phyloP scores from a whole-genome alignment of 164 flowering plant genomes.

The Annona squamosa region DNA sequence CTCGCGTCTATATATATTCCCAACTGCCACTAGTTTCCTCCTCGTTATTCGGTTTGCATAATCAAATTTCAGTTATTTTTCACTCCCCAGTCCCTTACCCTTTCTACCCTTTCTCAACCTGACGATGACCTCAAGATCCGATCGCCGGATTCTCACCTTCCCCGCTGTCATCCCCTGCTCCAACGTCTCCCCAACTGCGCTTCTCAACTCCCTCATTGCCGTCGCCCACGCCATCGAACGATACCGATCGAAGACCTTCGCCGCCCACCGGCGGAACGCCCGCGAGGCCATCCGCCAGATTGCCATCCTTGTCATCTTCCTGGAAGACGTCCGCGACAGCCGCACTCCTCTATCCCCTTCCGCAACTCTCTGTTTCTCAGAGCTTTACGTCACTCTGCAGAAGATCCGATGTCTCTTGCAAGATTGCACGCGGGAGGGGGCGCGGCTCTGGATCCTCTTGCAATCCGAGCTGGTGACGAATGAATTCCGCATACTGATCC shows the following conservation, averaged over 20 bases:
- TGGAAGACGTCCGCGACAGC: slow-evolving; percentile 51
- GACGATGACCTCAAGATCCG: slow-evolving; percentile 37
- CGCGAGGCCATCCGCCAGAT: slow-evolving; percentile 48
- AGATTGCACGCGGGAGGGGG: slow-evolving; percentile 57
- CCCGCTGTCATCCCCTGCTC: slow-evolving; percentile 76
- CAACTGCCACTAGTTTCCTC: neutral
- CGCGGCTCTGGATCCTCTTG: slow-evolving; percentile 54
- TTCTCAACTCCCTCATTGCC: slow-evolving; percentile 42
- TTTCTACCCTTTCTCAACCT: neutral
- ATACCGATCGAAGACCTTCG: slow-evolving; percentile 27
- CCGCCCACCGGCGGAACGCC: slow-evolving; percentile 37
- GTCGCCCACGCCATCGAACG: slow-evolving; percentile 34
- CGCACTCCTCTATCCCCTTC: slow-evolving; percentile 21
- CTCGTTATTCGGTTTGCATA: neutral
- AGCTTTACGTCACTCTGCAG: slow-evolving; percentile 66
- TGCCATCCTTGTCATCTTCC: slow-evolving; percentile 37
- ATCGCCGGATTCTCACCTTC: slow-evolving; percentile 62
- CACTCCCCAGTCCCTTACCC: neutral
- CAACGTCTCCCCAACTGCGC: slow-evolving; percentile 41
- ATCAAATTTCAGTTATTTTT: neutral
- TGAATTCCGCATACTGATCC: slow-evolving; percentile 37
- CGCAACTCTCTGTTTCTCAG: slow-evolving; percentile 45
- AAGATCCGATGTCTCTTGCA: slow-evolving; percentile 50
- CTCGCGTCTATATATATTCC: neutral
- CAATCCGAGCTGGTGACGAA: slow-evolving; percentile 36